These are phyloP conservation scores for Hibiscus syriacus DNA, from an alignment of 345 rosid species.

Conservation along the genomic window DNA sequence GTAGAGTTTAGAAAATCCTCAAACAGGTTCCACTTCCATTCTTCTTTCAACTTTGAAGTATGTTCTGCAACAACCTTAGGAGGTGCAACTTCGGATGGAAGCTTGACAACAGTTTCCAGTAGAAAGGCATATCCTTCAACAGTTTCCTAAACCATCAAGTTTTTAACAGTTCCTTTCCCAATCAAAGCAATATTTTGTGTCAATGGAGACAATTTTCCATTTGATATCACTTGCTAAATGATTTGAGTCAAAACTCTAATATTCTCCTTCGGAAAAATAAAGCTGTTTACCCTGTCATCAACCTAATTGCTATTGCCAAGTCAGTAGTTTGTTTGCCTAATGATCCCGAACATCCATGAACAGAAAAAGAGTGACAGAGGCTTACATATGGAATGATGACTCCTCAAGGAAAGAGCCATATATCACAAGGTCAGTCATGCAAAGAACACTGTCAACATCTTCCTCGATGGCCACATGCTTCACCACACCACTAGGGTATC, in stretches of 20 bases:
- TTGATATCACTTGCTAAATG: slow-evolving; percentile 43
- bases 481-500: slow-evolving; percentile 66
- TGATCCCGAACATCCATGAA: slow-evolving; percentile 11
- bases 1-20: slow-evolving; percentile 33
- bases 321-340: slow-evolving; percentile 32
- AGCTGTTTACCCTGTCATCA: slow-evolving; percentile 80
- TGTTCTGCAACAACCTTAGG: slow-evolving; percentile 48
- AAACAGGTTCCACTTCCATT: slow-evolving; percentile 82
- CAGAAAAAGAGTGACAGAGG: slow-evolving; percentile 8
- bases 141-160: no score
- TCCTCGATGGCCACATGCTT: slow-evolving; percentile 45
- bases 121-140: no score
- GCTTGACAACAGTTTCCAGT: slow-evolving; percentile 55
- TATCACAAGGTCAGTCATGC: slow-evolving; percentile 66
- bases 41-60: slow-evolving; percentile 43
- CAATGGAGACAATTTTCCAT: no score
- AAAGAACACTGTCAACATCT: slow-evolving; percentile 44
- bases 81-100: slow-evolving; percentile 78
- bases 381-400: slow-evolving; percentile 86
- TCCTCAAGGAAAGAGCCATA: slow-evolving; percentile 92
- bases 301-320: slow-evolving; percentile 61
- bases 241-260: slow-evolving; percentile 46
- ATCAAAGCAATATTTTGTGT: no score
- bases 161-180: no score
- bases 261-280: slow-evolving; percentile 77